Conservation (phyloP, 257 asterid genomes). For the Haberlea rhodopensis region DNA sequence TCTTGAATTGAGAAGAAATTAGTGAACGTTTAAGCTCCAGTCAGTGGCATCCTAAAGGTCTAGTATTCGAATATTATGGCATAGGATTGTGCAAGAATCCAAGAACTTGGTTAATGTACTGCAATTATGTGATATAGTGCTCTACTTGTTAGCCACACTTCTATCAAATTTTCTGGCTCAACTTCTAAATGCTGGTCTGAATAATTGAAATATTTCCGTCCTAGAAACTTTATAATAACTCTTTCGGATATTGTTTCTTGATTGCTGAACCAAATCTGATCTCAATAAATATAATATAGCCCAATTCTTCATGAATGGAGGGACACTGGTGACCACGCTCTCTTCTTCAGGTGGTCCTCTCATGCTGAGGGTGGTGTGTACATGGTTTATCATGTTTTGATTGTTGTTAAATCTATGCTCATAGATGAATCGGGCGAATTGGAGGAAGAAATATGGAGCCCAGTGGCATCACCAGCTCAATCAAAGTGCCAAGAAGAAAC, state of each 20-base stretch:
- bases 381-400: conserved; percentile 13
- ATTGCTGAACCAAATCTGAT: conserved; percentile 39
- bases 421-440: conserved; percentile 53
- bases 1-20: neutral
- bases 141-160: neutral
- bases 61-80: neutral
- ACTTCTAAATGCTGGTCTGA: neutral
- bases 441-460: conserved; percentile 65
- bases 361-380: conserved; percentile 21
- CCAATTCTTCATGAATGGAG: conserved; percentile 25
- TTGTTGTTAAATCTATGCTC: neutral
- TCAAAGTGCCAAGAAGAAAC: conserved; percentile 33
- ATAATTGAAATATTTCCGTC: conserved; percentile 1
- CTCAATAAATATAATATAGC: conserved; percentile 27
- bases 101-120: neutral
- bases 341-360: conserved; percentile 41
- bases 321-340: conserved; percentile 32
- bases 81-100: neutral
- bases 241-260: conserved; percentile 26
- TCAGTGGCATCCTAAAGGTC: neutral
- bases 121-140: neutral
- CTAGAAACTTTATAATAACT: conserved; percentile 15
- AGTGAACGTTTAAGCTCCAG: neutral
- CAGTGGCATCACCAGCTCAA: conserved; percentile 30
- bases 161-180: neutral